phyloP scores from a whole-genome alignment of 2,329 filamentous ascomycete species.

The Alternaria rosae region DNA sequence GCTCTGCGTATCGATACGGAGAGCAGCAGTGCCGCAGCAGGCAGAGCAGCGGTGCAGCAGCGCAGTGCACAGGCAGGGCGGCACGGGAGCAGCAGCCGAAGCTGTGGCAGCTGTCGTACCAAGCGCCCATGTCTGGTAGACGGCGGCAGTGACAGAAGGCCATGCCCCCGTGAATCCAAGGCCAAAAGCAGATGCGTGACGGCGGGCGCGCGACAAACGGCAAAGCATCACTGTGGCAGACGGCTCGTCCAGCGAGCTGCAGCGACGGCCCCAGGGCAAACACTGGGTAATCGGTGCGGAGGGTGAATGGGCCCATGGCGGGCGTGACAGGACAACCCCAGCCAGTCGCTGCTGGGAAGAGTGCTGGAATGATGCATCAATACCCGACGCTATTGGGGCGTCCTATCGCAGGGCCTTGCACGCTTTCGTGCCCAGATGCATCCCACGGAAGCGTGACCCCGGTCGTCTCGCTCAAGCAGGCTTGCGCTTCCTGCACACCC shows the following conservation, averaged over 20 bases:
- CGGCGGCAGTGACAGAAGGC: neutral
- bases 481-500: constrained; percentile 18
- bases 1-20: constrained; percentile 27
- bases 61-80: constrained; percentile 13
- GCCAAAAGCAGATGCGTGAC: constrained; percentile 10
- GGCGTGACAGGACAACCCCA: constrained; percentile 22
- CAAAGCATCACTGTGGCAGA: constrained; percentile 27
- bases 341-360: constrained; percentile 32
- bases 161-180: constrained; percentile 9
- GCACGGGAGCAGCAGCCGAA: constrained; percentile 29
- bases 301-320: constrained; percentile 22
- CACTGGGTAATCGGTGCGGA: constrained; percentile 18
- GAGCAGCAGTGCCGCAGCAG: constrained; percentile 11
- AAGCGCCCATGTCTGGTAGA: constrained; percentile 11
- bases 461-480: constrained; percentile 11
- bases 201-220: constrained; percentile 26
- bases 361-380: constrained; percentile 37
- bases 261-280: constrained; percentile 25
- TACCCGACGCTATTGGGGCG: constrained; percentile 47
- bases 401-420: constrained; percentile 35
- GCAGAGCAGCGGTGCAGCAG: constrained; percentile 8
- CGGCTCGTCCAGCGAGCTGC: constrained; percentile 15
- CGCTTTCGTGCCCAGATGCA: constrained; percentile 29
- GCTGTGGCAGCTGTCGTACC: constrained; percentile 32
- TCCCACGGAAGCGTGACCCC: constrained; percentile 30